phyloP scores from a whole-genome alignment of 345 rosid genomes.

The Euphorbia peplus region DNA sequence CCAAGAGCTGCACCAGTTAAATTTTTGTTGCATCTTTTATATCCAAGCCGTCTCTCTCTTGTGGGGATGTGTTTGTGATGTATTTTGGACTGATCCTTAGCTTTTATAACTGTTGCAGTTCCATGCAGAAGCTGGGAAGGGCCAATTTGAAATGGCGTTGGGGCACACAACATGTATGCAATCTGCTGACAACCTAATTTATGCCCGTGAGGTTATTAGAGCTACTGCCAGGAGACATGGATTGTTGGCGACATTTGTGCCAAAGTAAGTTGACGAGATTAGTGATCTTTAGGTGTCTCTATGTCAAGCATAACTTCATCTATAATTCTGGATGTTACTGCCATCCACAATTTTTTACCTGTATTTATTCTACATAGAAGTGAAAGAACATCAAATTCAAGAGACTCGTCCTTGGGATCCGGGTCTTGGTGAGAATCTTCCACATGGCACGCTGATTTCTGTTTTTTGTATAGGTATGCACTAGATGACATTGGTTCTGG shows the following conservation, averaged over 20 bases:
- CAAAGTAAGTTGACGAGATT: conserved; percentile 75
- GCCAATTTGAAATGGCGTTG: conserved; percentile 81
- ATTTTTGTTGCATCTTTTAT: not conserved
- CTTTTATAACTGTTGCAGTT: conserved; percentile 36
- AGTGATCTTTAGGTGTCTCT: no score
- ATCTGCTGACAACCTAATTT: conserved; percentile 83
- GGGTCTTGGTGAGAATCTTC: not conserved
- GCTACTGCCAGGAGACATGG: conserved; percentile 85
- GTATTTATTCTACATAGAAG: not conserved
- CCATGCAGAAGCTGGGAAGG: conserved; percentile 89
- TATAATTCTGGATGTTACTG: not conserved
- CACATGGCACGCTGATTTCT: conserved; percentile 2
- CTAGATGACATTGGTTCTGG: conserved; percentile 90
- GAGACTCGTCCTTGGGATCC: not conserved
- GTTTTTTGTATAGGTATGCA: conserved; percentile 52
- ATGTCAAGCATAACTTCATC: not conserved
- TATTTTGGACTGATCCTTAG: conserved; percentile 4
- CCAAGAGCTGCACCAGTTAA: not conserved
- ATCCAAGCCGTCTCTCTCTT: not conserved
- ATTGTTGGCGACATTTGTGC: conserved; percentile 76
- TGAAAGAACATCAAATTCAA: no score
- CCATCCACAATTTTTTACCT: not conserved
- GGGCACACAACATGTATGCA: conserved; percentile 49
- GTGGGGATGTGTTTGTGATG: not conserved
- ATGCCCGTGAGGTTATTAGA: conserved; percentile 73